A percentile compares a stretch with the other conserved stretches of the same genome.
Conservation (phyloP, 805 yeast genomes). For the Sugiyamaella valdiviana region DNA sequence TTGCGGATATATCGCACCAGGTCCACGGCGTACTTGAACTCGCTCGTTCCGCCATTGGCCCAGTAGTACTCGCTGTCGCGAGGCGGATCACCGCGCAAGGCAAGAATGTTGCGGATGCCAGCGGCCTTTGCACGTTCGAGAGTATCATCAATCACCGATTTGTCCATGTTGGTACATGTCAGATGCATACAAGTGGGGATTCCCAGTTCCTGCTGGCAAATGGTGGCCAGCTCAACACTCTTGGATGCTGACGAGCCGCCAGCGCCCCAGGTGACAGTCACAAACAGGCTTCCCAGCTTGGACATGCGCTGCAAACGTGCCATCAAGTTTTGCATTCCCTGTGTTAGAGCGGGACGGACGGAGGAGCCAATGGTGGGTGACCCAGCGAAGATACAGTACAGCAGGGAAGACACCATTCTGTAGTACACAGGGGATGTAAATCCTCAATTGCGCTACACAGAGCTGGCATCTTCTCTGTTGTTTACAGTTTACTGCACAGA, state of each 20-base stretch:
- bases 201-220: slow-evolving; percentile 67
- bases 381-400: neutral
- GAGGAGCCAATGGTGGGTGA: neutral
- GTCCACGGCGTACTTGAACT: slow-evolving; percentile 76
- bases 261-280: slow-evolving; percentile 98
- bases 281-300: slow-evolving; percentile 78
- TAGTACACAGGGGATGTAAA: no score
- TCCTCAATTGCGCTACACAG: no score
- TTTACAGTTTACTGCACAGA: no score
- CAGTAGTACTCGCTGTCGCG: slow-evolving; percentile 59
- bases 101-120: slow-evolving; percentile 87
- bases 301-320: slow-evolving; percentile 88
- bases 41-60: slow-evolving; percentile 40
- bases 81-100: slow-evolving; percentile 94
- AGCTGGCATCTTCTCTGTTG: no score
- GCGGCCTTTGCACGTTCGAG: slow-evolving; percentile 58
- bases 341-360: neutral
- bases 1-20: slow-evolving; percentile 71
- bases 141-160: slow-evolving; percentile 70
- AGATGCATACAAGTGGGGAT: slow-evolving; percentile 91
- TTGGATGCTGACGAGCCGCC: slow-evolving; percentile 91
- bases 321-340: slow-evolving; percentile 74
- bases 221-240: slow-evolving; percentile 73
- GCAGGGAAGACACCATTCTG: no score
- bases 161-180: slow-evolving; percentile 92